phyloP scores from a whole-genome alignment of 805 yeast genomes.

The Nakazawaea ambrosiae region DNA sequence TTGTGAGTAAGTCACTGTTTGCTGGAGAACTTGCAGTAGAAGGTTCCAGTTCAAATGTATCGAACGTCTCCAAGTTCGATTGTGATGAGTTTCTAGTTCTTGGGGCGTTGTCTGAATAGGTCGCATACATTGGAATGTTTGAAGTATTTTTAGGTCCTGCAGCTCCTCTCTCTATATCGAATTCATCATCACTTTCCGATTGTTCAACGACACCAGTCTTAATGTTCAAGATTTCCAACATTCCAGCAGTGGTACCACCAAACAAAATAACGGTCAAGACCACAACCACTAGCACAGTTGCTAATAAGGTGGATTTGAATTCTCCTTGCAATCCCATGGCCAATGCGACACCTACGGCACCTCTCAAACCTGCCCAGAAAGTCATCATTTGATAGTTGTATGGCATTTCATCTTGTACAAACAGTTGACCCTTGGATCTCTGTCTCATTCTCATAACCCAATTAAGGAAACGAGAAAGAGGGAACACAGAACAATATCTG shows the following conservation, averaged over 20 bases:
- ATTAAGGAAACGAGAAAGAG: conserved; percentile 78
- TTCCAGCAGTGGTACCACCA: conserved; percentile 98
- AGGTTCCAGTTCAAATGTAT: conserved; percentile 13
- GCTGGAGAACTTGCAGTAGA: conserved; percentile 15
- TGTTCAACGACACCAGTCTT: conserved; percentile 87
- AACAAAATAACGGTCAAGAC: conserved; percentile 92
- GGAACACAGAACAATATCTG: conserved; percentile 97
- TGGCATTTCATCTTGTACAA: conserved; percentile 80
- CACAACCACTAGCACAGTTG: conserved; percentile 94
- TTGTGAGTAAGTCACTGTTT: conserved; percentile 18
- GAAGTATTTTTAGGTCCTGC: conserved; percentile 12
- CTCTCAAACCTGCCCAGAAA: conserved; percentile 98
- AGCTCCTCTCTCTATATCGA: conserved; percentile 69
- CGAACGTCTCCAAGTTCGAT: conserved; percentile 4
- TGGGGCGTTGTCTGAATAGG: conserved; percentile 10
- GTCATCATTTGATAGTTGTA: conserved; percentile 97
- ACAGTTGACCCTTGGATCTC: conserved; percentile 35
- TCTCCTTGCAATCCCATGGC: conserved; percentile 98
- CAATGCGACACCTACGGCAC: conserved; percentile 98
- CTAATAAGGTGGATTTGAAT: conserved; percentile 77
- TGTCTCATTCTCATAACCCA: conserved; percentile 62
- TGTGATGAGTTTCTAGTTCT: conserved; percentile 25
- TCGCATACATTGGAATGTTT: conserved; percentile 15
- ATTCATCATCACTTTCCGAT: conserved; percentile 85
- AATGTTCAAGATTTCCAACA: conserved; percentile 92